phyloP scores from a whole-genome alignment of 208 protist species.

The Leptomonas pyrrhocoris region DNA sequence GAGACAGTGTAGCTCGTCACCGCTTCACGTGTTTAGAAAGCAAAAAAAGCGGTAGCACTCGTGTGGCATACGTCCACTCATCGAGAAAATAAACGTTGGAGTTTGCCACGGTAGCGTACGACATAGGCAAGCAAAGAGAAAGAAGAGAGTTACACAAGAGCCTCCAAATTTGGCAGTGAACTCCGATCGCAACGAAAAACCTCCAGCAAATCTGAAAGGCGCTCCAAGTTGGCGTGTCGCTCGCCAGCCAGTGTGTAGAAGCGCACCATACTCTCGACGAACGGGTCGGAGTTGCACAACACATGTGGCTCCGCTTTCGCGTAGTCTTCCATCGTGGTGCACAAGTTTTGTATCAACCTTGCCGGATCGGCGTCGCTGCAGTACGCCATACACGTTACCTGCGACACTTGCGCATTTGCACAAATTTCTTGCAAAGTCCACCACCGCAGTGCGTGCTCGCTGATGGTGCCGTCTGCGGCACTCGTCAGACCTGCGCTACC shows the following conservation, averaged over 20 bases:
- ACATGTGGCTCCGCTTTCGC: constrained; percentile 56
- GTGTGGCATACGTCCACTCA: too few species aligned
- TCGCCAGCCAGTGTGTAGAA: constrained; percentile 78
- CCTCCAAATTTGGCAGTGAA: constrained; percentile 63
- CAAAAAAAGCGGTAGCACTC: too few species aligned
- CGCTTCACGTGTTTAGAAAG: too few species aligned
- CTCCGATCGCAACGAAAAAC: constrained; percentile 67
- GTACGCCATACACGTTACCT: constrained; percentile 72
- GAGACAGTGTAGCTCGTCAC: too few species aligned
- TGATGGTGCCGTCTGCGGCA: constrained; percentile 13
- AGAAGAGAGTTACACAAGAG: constrained; percentile 38
- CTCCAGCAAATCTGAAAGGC: constrained; percentile 71
- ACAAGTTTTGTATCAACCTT: constrained; percentile 30
- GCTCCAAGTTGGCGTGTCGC: constrained; percentile 45
- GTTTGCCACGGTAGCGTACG: not conserved
- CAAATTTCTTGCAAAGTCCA: constrained; percentile 53
- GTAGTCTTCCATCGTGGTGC: constrained; percentile 62
- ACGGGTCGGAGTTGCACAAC: constrained; percentile 63
- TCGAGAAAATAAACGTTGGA: too few species aligned
- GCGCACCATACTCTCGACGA: constrained; percentile 77
- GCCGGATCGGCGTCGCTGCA: constrained; percentile 30
- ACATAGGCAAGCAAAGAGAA: constrained; percentile 22
- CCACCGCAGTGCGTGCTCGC: constrained; percentile 18
- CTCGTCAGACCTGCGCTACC: not conserved
- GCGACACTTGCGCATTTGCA: constrained; percentile 61